Evolutionary conservation across 192 early-diverging fungal genomes (phyloP), one percentile per base, ranked within the genome.

Genomic region (Backusella morwellensis): DNA sequence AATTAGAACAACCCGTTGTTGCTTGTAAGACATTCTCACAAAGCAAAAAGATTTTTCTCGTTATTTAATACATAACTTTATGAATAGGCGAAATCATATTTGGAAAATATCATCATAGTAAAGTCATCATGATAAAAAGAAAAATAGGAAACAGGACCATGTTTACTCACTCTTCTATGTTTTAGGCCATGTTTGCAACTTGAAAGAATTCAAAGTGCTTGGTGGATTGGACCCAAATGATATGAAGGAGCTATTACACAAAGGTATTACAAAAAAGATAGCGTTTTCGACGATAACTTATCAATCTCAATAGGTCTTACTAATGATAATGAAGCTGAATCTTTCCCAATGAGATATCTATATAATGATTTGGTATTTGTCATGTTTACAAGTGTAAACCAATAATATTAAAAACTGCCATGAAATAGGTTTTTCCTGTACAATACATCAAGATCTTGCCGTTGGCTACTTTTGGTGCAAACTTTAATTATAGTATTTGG

Each of bases 401-500:
- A 47, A 73, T 34, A 35, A 11, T 17, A 56, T 23, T 42, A 44
- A 29, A 11, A 11, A 11, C 11, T 44, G 11, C 9, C 15, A 14
- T 44, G 4, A 11, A 54, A 15, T 77, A 93, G 89, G 80, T 90
- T 32, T 93, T 99, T 66, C 97, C 97, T 12, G 92, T 94, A 72
- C 94, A 92, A 76, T 98, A 94, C 75, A 92, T 99, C 75, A 97
- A 96, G 88, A 97, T 99, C 70, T 91, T 93, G 23, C 97, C 97
- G 35, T 81, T 97, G 50, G 84, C 94, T 73, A 93, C 97, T 1
- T 94, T 94, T 88, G 95, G 94, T 26, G 88, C 94, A 68, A 97
- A 97, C 74, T 98, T 97, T 82, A 97, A 95, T 84, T 98, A 97
- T 84, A 93, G 91, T 72, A 93, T 99, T 23, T 99, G 97, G 97